Evolutionary conservation across 345 rosid genomes (phyloP), one percentile per base, ranked within the genome.

Genomic region (Syzygium oleosum): DNA sequence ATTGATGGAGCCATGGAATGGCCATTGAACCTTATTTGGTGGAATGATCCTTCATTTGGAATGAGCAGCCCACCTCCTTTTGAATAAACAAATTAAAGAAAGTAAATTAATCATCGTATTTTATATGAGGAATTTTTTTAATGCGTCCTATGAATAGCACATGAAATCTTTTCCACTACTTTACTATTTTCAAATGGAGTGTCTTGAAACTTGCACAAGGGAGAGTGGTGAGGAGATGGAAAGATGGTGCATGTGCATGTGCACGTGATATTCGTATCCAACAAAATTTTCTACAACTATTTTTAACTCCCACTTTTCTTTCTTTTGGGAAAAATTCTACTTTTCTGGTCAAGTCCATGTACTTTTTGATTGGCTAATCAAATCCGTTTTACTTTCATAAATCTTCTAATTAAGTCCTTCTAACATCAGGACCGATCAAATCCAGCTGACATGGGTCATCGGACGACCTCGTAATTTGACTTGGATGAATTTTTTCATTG

Each of bases 221-320:
- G 34, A n/a, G 73, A 31, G 73, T 5, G 13, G 34, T 13, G 4
- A n/a, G 73, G 73, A 61, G 34, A 61, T 61, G 73, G 34, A 61
- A n/a, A n/a, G 73, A n/a, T 14, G 34, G 73, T 61, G 73, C 68
- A 61, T 12, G 68, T 27, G 68, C 68, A 27, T 59, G 68, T n/a
- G 68, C 68, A 14, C n/a, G 68, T n/a, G 29, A 27, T 61, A 13
- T 61, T 61, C 19, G n/a, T 12, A 61, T n/a, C 73, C 73, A 3
- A 61, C 34, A 27, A 61, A n/a, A 1, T 1, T n/a, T n/a, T n/a
- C 17, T 13, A 59, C 0, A 12, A 12, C 0, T 43, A 43, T 5
- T 59, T 59, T 59, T 27, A 27, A 12, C 46, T 23, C 63, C 65
- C 31, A 25, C 31, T 59, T 59, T 59, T 59, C 65, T n/a, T 61